Base-by-base conservation (phyloP, 2,329 filamentous ascomycete species). In the Penicillium vulpinum region DNA sequence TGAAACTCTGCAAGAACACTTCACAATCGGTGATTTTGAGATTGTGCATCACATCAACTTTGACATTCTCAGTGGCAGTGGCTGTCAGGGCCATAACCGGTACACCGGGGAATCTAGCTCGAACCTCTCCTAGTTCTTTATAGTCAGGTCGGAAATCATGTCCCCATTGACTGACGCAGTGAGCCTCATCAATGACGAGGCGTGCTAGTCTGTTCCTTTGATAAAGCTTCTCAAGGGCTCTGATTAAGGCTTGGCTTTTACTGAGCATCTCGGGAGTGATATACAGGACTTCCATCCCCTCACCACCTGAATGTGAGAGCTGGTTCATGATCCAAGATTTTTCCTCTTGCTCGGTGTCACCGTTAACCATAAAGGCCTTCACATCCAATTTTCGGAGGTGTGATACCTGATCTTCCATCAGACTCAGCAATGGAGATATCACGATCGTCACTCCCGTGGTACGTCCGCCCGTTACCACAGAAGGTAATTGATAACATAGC, bases 131-230 rank as follows among this genome's bases (percentile, higher is more conserved):
- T 4, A 99, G 80, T 29, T 85, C 84, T 74, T 96, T 96, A 78
- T 99, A 99, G 71, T 97, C 93, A 0, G 92, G 93, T 44, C 95
- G 86, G 71, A 99, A 99, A 73, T 99, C 94, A 66, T 99, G 94
- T 0, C 94, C 94, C 94, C 94, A 99, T 79, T 99, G 92, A 73
- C 94, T 97, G 26, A 99, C 93, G 73, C 94, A 99, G 73, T 99
- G 94, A n/a, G 94, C 94, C 77, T 99, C 95, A 65, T 99, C 94
- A 61, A 99, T 96, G 51, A 99, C 94, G 47, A 99, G 85, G 26
- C 94, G 86, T 16, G 95, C 93, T 51, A 99, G 85, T 66, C 88
- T 90, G 4, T 82, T 79, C 49, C 85, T 85, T 15, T 75, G 74
- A 72, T 96, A 83, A n/a, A 99, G 80, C 2, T 79, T 80, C 50